These are phyloP conservation scores for Xylogone sp. DNA, from an alignment of 2,329 filamentous ascomycete genomes.

Conservation along the genomic window DNA sequence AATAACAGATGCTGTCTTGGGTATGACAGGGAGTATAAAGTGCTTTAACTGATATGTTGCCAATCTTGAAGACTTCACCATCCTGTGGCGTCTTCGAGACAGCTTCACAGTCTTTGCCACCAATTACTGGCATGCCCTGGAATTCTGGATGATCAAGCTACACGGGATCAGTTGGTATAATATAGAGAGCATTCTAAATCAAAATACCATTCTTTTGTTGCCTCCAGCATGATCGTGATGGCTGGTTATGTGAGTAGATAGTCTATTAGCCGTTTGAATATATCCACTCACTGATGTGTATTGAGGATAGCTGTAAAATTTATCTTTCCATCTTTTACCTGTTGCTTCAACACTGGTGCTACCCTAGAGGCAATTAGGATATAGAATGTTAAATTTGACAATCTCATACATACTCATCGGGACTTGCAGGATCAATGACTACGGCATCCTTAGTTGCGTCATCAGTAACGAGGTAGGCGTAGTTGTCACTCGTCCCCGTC, in stretches of 20 bases:
- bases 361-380: constrained; percentile 39
- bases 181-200: neutral
- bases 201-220: constrained; percentile 70
- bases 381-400: neutral
- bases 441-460: constrained; percentile 74
- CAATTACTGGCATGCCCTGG: constrained; percentile 63
- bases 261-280: neutral
- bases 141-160: constrained; percentile 22
- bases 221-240: constrained; percentile 95
- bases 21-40: constrained; percentile 98
- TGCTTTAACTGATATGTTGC: constrained; percentile 76
- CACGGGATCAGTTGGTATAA: neutral
- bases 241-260: constrained; percentile 41
- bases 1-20: constrained; percentile 97
- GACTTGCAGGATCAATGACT: constrained; percentile 77
- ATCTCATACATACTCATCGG: constrained; percentile 59
- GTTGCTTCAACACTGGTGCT: constrained; percentile 64
- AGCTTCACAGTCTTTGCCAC: constrained; percentile 78
- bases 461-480: constrained; percentile 78
- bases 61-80: constrained; percentile 76
- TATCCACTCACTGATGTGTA: constrained; percentile 81
- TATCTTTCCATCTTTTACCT: constrained; percentile 66
- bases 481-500: constrained; percentile 77
- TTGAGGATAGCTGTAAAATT: constrained; percentile 90
- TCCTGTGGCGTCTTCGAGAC: constrained; percentile 76